phyloP scores from a whole-genome alignment of 164 flowering plant genomes.

The Brasenia schreberi region DNA sequence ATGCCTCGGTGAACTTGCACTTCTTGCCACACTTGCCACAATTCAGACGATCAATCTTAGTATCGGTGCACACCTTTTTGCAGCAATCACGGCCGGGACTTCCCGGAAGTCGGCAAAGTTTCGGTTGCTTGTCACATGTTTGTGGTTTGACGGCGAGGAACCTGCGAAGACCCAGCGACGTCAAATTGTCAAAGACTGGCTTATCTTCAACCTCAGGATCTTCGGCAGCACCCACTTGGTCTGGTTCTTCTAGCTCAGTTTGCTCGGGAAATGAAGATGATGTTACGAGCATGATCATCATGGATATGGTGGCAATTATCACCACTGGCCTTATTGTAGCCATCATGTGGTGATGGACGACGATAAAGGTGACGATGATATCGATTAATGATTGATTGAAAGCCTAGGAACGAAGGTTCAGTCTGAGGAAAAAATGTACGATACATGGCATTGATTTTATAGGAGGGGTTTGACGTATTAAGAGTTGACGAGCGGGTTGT shows the following conservation, averaged over 20 bases:
- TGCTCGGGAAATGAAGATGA: not conserved
- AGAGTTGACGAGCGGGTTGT: not conserved
- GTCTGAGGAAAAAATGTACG: not conserved
- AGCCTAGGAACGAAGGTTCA: not conserved
- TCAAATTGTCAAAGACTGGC: not conserved
- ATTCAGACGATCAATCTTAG: conserved; percentile 14
- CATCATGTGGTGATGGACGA: not conserved
- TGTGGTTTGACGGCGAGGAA: conserved; percentile 1
- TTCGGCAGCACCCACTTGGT: not conserved
- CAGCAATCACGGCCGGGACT: conserved; percentile 25
- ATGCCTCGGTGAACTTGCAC: conserved; percentile 16
- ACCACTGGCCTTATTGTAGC: not conserved
- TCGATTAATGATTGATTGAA: too few species aligned
- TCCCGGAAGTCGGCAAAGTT: conserved; percentile 11
- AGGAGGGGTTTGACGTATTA: not conserved
- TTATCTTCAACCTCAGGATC: not conserved
- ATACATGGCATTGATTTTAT: not conserved
- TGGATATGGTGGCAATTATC: not conserved
- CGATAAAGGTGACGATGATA: not conserved
- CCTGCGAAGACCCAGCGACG: not conserved
- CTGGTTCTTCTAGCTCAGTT: not conserved
- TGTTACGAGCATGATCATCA: not conserved
- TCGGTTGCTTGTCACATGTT: conserved; percentile 11
- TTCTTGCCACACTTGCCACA: conserved; percentile 27
- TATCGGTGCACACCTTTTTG: conserved; percentile 17